Base-by-base conservation (phyloP, 2,329 filamentous ascomycete species). In the Penicillium rolfsii region DNA sequence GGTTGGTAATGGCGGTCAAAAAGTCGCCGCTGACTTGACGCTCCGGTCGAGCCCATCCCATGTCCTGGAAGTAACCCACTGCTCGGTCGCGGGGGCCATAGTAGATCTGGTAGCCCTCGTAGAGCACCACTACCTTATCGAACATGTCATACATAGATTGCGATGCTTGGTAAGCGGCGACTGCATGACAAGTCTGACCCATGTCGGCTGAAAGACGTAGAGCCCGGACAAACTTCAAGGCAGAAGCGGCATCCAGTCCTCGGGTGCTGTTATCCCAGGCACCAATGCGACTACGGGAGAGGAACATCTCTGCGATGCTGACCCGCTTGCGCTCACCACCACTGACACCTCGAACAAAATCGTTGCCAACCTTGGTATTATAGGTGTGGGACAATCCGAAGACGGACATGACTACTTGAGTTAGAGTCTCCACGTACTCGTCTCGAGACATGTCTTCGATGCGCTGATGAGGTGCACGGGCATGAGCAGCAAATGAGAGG, bases 41-140 rank as follows among this genome's bases (percentile, higher is more conserved):
- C 2, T 82, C 74, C 0, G 87, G 87, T 66, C 88, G 90, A 46
- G 82, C 73, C 82, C 85, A 93, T 38, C 90, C 90, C 74, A 89
- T 84, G 9, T 82, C 76, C 69, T 88, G 85, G 63, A 93, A 92
- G 76, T 86, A 92, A 0, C 67, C 69, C 66, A 84, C 87, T 0
- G 89, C 90, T 1, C 77, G 72, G 3, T 69, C 70, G 0, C 86
- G 83, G 0, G 84, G 83, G 0, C 90, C 91, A 65, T 87, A 93
- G 77, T 87, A 93, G 65, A 93, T 92, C 70, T 93, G 84, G 0
- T 87, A 84, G 0, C 91, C 91, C 69, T 91, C 88, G 69, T 93
- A 91, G 0, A 93, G 80, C 0, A 93, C 87, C 0, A 87, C 81
- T 0, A 85, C 85, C 71, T 91, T 92, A 75, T 93, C 89, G 65